Evolutionary conservation across 2,329 filamentous ascomycete species (phyloP), one percentile per base, ranked within the genome.

Genomic region (Claviceps capensis): DNA sequence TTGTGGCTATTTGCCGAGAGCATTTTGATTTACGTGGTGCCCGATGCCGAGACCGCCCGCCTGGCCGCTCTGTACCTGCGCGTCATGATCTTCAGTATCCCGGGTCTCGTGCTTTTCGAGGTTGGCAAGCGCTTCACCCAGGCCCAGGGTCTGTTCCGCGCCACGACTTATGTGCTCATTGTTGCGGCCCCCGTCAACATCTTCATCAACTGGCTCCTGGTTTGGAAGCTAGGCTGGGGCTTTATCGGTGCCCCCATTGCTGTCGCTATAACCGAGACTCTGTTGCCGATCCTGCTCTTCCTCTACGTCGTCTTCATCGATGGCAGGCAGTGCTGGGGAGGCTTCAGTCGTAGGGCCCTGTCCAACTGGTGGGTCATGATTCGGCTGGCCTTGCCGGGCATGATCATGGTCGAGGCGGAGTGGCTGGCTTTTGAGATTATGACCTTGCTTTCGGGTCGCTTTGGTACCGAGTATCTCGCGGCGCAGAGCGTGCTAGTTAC

Each of bases 341-440:
- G 88, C 13, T 85, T 94, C 64, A 85, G 81, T 47, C 74, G 70
- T 55, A 77, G 79, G 36, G 85, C 85, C 7, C 73, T 89, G 49
- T 71, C 72, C 48, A 91, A 91, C 62, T 93, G 87, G 87, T 53
- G 91, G 61, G 61, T 66, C 8, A 94, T 95, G 91, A 79, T 97
- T 60, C 81, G 82, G 47, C 82, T 97, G 40, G 88, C 91, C 0
- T 72, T 96, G 13, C 90, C 91, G 0, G 91, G 91, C 1, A 82
- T 97, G 65, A 72, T 95, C 57, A 96, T 96, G 90, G 85, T 97
- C 2, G 83, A 94, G 65, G 89, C 91, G 5, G 91, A 97, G 65
- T 95, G 87, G 70, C 77, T 96, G 11, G 89, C 90, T 6, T 97
- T 97, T 65, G 91, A 97, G 66, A 81, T 95, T 48, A 73, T 95